Conservation (phyloP, 352 stramenopile genomes). For the Thraustochytrium sp. region DNA sequence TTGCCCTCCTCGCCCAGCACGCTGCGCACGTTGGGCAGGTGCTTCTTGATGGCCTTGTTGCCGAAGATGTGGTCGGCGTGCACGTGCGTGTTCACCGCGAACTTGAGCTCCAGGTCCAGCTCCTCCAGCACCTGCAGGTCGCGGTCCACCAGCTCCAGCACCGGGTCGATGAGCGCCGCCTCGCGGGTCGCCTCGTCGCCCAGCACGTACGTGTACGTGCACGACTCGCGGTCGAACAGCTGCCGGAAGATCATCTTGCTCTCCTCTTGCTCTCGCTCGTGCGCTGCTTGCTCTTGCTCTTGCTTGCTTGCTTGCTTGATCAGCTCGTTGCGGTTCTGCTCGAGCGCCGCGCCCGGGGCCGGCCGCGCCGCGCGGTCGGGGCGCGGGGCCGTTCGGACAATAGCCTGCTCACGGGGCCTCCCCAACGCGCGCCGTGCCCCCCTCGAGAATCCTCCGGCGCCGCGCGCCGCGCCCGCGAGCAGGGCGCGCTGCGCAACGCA, state of each 20-base stretch:
- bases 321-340: no score
- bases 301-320: neutral
- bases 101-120: constrained; percentile 54
- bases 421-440: no score
- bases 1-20: constrained; percentile 42
- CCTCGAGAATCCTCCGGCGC: no score
- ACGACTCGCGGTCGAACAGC: constrained; percentile 57
- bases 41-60: constrained; percentile 52
- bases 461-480: no score
- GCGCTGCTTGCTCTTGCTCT: neutral
- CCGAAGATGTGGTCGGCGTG: constrained; percentile 61
- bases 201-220: constrained; percentile 59
- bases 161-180: constrained; percentile 58
- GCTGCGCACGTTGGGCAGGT: constrained; percentile 45
- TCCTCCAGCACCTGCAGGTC: constrained; percentile 53
- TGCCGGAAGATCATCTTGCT: constrained; percentile 52
- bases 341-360: no score
- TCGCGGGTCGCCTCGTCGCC: constrained; percentile 50
- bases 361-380: no score
- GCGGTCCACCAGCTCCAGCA: constrained; percentile 53
- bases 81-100: constrained; percentile 57
- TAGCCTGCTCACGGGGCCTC: no score
- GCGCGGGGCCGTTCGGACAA: no score
- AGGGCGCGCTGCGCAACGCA: no score
- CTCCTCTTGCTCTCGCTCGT: neutral